phyloP scores from a whole-genome alignment of 495 filamentous ascomycete genomes.

The Lepidopterella palustris region DNA sequence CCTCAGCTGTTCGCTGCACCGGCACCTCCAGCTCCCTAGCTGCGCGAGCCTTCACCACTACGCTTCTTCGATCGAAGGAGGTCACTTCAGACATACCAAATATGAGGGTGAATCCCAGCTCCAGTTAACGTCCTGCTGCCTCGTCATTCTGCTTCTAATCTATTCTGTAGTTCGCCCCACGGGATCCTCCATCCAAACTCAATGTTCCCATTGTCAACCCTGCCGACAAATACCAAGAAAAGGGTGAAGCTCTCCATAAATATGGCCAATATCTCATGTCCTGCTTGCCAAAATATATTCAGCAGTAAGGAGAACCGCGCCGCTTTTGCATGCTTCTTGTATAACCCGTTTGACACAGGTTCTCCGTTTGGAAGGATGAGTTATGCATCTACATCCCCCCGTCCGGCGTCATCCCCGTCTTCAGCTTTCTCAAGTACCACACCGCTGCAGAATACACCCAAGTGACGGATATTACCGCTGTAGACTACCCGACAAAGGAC shows the following conservation, averaged over 20 bases:
- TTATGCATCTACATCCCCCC: conserved; percentile 89
- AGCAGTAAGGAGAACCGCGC: conserved; percentile 50
- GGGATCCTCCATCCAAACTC: conserved; percentile 48
- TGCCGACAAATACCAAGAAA: conserved; percentile 80
- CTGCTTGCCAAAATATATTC: conserved; percentile 93
- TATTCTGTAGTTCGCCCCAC: conserved; percentile 17
- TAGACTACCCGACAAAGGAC: conserved; percentile 90
- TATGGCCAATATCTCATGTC: conserved; percentile 97
- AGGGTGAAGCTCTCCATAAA: conserved; percentile 75
- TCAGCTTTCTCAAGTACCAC: conserved; percentile 95
- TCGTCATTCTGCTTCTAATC: conserved; percentile 4
- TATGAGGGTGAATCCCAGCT: conserved; percentile 38
- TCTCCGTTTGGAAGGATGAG: conserved; percentile 99
- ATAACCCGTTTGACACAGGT: conserved; percentile 35
- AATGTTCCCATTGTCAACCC: conserved; percentile 82
- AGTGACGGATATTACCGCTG: conserved; percentile 82
- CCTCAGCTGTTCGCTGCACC: conserved; percentile 19
- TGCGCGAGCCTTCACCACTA: conserved; percentile 30
- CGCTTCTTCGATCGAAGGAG: conserved; percentile 28
- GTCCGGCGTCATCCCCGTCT: conserved; percentile 77
- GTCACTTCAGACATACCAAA: conserved; percentile 32
- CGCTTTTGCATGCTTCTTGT: not conserved
- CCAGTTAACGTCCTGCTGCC: not conserved
- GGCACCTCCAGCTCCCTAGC: conserved; percentile 16
- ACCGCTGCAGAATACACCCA: conserved; percentile 95